Base-by-base conservation (phyloP, 805 yeast genomes). In the Spathaspora boniae region DNA sequence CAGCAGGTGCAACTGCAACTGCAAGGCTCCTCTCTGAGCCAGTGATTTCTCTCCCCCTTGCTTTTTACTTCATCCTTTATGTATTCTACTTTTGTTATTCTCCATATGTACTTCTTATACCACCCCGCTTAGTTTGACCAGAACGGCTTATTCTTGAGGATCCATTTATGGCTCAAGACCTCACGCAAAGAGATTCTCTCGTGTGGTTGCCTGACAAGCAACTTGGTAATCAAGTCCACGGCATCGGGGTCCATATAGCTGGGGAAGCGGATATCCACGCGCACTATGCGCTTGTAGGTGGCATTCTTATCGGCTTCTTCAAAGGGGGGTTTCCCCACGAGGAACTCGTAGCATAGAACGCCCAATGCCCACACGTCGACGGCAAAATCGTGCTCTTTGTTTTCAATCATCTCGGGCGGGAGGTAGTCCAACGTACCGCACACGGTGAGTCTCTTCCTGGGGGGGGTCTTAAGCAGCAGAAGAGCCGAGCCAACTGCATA, bases 281-380 rank as follows among this genome's bases (percentile, higher is more conserved):
- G 76, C 6, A 82, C 80, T 26, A 93, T 93, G 43, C 93, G 68
- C 50, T 77, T 78, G 54, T 85, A 86, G 0, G 98, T 93, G 12
- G 80, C 74, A 41, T 80, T 82, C 35, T 82, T 80, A 42, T 82
- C 79, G 19, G 70, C 71, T 46, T 86, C 96, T 54, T 88, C 96
- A 56, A 91, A 91, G 0, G 98, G 98, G 0, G 98, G 96, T 31
- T 72, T 69, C 0, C 97, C 98, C 4, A 83, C 88, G 2, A 91
- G 60, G 33, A 93, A 73, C 56, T 91, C 98, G 52, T 82, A 91
- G 43, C 88, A 72, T 24, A 91, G 58, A 2, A 91, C 79, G 0
- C 98, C 98, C 36, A 91, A 64, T 1, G 97, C 86, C 98, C 98
- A 91, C 3, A 83, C 73, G 54, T 91, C 98, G 0, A 87, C 95